Evolutionary conservation across 164 flowering plant species (phyloP), one percentile per base, ranked within the genome.

Genomic region (Dillenia suffruticosa): DNA sequence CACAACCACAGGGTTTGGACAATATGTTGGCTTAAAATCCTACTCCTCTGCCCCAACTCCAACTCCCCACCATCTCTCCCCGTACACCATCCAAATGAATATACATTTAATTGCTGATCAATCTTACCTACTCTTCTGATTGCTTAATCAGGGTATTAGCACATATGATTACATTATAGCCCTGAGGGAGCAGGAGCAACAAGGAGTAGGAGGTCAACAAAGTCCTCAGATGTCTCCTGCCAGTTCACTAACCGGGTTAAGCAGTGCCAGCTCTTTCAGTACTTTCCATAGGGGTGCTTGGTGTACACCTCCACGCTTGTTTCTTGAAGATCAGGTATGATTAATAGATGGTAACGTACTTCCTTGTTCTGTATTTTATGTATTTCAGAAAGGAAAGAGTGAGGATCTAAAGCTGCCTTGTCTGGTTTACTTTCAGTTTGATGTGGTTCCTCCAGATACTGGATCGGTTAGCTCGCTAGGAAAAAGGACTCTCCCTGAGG

Each of bases 91-190:
- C 7, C 40, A 32, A 7, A 32, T 32, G 40, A 32, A 32, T 32
- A 32, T 32, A 32, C 40, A 32, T 32, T 6, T 32, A 32, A 32
- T 32, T 32, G 40, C 40, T 32, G 40, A 32, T 32, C 7, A 32
- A 32, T 32, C 40, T 5, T 32, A 32, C 40, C 7, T 32, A 32
- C 40, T 32, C 7, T 32, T 24, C 9, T 46, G 7, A 13, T 48
- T 62, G 12, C 49, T 60, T 59, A 13, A 16, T 53, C 74, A 95
- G 99, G 99, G 97, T 69, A 83, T 95, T 51, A 92, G 91, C 78
- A 95, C 99, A 43, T 95, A 95, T 56, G 99, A 95, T 75, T 95
- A 95, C 74, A 92, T 95, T 63, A 78, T 95, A 67, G 97, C 97
- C 64, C 76, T 95, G 68, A 84, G 99, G 72, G 99, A 95, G 76